A percentile compares a stretch with the other conserved stretches of the same genome.
Evolutionary conservation across 2,329 filamentous ascomycete species (phyloP).

Genomic region (Allantophomopsis lycopodina): DNA sequence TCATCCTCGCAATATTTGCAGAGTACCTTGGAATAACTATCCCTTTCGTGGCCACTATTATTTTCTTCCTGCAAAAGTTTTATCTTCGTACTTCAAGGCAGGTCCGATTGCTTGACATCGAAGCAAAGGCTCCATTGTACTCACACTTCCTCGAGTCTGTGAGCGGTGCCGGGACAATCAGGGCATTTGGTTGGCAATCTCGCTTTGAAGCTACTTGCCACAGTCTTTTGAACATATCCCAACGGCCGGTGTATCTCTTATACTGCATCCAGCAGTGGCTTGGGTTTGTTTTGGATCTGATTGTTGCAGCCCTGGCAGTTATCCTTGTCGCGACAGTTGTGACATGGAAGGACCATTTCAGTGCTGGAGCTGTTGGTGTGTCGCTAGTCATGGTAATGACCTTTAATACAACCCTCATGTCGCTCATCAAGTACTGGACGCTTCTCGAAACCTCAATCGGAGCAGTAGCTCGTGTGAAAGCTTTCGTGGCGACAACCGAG

Average conservation of each 20-base stretch:
- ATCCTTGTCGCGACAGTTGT: conserved; percentile 15
- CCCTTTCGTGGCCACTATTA: neutral
- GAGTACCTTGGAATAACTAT: neutral
- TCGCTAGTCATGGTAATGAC: conserved; percentile 28
- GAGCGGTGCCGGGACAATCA: conserved; percentile 26
- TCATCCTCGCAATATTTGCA: no score
- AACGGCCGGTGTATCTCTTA: conserved; percentile 29
- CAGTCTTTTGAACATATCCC: conserved; percentile 23
- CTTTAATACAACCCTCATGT: conserved; percentile 21
- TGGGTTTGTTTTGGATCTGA: conserved; percentile 26
- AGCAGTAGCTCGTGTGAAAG: conserved; percentile 36
- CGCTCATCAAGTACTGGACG: conserved; percentile 33
- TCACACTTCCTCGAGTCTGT: conserved; percentile 30
- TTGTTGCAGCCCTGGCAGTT: conserved; percentile 20
- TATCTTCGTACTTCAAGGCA: conserved; percentile 32
- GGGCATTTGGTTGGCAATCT: conserved; percentile 29
- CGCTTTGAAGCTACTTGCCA: conserved; percentile 1
- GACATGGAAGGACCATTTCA: conserved; percentile 1
- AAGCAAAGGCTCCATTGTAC: conserved; percentile 26
- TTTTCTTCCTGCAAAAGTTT: conserved; percentile 21
- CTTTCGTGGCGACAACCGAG: conserved; percentile 28
- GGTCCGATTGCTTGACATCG: conserved; percentile 30
- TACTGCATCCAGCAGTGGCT: conserved; percentile 31
- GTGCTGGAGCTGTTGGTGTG: conserved; percentile 2
- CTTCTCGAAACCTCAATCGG: conserved; percentile 41